Evolutionary conservation across 352 stramenopile species (phyloP), one percentile per base, ranked within the genome.

Genomic region (Phytophthora vignae): DNA sequence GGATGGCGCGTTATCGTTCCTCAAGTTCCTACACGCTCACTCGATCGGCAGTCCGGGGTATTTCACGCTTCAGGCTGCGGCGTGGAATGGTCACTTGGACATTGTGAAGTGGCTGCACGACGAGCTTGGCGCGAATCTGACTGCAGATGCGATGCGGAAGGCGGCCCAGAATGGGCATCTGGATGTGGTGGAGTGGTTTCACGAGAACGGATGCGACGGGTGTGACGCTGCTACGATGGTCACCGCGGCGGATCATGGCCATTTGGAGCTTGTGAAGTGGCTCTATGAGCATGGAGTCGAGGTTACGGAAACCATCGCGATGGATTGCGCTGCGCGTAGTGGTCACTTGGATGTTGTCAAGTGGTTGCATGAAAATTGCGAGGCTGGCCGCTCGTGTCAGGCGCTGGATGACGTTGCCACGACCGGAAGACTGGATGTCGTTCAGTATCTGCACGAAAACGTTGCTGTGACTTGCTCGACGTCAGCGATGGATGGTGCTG

Each of bases 71-170:
- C 56, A 68, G 38, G 10, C 40, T 19, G 70, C 70, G 3, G 65
- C 55, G 9, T 70, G 59, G 38, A 67, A 71, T 38, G 70, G 70
- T 12, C 70, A 64, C 36, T 64, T 74, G 36, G 65, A 71, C 1
- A 27, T 73, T 8, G 63, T 76, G 31, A 76, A 68, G 44, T 76
- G 69, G 69, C 56, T 77, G 21, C 65, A 74, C 25, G 10, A 4
- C 10, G 55, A 71, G 7, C 33, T 73, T 1, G 50, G 49, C 2
- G 54, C 19, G 22, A 25, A n/a, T 0, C 21, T 73, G 19, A 68
- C 60, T 1, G 12, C 60, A 1, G 59, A 74, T 15, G 70, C 65
- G n/a, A 71, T 74, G 59, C 12, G 50, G 9, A 70, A 66, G n/a
- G 59, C 65, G 4, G 70, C 70, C 3, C 60, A 69, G 7, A 65